Base-by-base conservation (phyloP, 148 eudicot species). In the Pouteria glomerata region DNA sequence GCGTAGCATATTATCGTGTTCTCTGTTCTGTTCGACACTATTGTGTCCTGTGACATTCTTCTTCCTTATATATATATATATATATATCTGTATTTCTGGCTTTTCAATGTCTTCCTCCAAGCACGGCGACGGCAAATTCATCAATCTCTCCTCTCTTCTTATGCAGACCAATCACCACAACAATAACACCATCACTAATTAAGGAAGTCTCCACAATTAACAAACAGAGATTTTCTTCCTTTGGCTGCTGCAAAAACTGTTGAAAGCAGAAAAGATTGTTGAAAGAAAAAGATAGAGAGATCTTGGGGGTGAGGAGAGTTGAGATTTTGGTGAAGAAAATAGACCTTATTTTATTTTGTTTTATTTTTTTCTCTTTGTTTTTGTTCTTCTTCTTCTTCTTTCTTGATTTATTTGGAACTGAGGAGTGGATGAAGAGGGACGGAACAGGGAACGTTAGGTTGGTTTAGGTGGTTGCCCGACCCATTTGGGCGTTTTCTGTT, bases 1-100 rank as follows among this genome's bases (percentile, higher is more conserved):
- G 86, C 85, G 71, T 87, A 87, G 27, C 91, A 87, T 45, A 87
- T 83, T 29, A 87, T 79, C 16, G 82, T 66, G 31, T 19, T 70
- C 0, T 52, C 71, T 1, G 63, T 60, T 58, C 45, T 34, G 55
- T 70, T 74, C 39, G 27, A 19, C 19, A 3, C 11, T 12, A 41
- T 31, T 18, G 21, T n/a, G n/a, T n/a, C 69, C 62, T 19, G 33
- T 12, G 77, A 57, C 83, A 74, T 75, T 47, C 51, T 68, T 24
- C 0, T 31, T 57, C 33, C 27, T 7, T 13, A 34, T 34, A 3
- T 33, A 26, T 29, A 39, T 41, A 33, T 45, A 4, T 18, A 21
- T 42, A 47, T 33, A 58, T 3, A 11, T n/a, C n/a, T n/a, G n/a
- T n/a, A n/a, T n/a, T n/a, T n/a, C n/a, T n/a, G n/a, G n/a, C n/a